Percentiles rank a stretch among this genome's conserved stretches.
phyloP scores from a whole-genome alignment of 75 land plant genomes.

The Picea glauca region DNA sequence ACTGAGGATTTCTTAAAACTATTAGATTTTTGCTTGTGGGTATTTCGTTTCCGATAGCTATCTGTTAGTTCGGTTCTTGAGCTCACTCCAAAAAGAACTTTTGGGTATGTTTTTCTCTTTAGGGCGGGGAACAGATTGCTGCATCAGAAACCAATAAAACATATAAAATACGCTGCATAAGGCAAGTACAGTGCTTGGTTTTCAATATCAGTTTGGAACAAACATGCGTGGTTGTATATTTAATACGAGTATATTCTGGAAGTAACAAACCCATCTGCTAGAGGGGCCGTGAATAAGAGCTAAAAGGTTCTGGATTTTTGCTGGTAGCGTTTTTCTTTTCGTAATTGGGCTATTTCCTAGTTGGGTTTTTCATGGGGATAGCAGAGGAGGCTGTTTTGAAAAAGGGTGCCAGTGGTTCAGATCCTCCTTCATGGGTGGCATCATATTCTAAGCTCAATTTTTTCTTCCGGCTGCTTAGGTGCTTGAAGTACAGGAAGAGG shows the following conservation, averaged over 20 bases:
- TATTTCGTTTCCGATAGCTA: no score
- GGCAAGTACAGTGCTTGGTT: neutral
- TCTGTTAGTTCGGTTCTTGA: no score
- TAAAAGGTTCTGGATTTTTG: neutral
- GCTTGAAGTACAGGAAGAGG: neutral
- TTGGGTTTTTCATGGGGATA: neutral
- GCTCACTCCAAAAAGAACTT: no score
- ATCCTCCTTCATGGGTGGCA: neutral
- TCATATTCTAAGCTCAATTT: constrained; percentile 1
- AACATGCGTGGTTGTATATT: neutral
- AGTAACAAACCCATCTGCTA: neutral
- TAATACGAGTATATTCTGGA: neutral
- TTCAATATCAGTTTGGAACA: neutral
- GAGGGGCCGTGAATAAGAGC: neutral
- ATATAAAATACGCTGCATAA: neutral
- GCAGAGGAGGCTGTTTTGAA: neutral
- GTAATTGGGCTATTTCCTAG: neutral
- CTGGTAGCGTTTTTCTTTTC: neutral
- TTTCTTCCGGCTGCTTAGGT: neutral
- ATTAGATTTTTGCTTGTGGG: no score
- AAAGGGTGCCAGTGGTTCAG: neutral
- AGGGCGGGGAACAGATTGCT: neutral
- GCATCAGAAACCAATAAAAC: neutral
- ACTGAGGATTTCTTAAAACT: no score
- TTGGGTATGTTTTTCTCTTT: no score